These are phyloP conservation scores for Quercus wislizeni DNA, from an alignment of 306 rosid species.

Conservation along the genomic window DNA sequence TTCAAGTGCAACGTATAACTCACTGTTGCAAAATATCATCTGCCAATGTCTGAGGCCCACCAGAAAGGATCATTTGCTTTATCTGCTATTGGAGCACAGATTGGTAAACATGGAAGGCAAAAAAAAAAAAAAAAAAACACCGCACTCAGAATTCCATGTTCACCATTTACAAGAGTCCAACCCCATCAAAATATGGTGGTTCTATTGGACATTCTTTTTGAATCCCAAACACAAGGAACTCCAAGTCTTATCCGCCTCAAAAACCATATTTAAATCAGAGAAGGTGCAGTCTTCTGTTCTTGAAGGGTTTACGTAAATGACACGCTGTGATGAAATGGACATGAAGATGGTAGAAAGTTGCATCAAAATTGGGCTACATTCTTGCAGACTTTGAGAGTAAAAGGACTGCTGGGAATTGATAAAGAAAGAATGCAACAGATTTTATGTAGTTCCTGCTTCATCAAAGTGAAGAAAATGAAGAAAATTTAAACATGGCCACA, in stretches of 20 bases:
- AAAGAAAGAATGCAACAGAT: conserved; percentile 24
- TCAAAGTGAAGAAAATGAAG: conserved; percentile 12
- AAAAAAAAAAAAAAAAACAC: not conserved
- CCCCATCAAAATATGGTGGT: not conserved
- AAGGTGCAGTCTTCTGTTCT: not conserved
- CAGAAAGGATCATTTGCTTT: not conserved
- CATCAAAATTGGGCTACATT: conserved; percentile 11
- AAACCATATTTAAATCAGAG: not conserved
- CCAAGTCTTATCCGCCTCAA: not conserved
- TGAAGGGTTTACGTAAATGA: not conserved
- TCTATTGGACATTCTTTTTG: not conserved
- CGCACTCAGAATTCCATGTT: not conserved
- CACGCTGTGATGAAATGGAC: not conserved
- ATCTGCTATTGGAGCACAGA: not conserved
- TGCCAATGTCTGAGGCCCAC: not conserved
- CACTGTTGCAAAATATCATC: conserved; percentile 8
- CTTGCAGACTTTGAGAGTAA: conserved; percentile 22
- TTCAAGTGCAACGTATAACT: conserved; percentile 5
- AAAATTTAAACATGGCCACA: not conserved
- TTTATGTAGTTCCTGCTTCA: conserved; percentile 32
- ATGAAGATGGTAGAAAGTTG: not conserved
- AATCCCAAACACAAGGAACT: not conserved
- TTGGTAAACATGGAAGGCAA: not conserved
- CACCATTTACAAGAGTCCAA: not conserved
- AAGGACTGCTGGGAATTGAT: conserved; percentile 23